Base-by-base conservation (phyloP, 176 grass and related monocot genomes). In the Aegilops longissima region DNA sequence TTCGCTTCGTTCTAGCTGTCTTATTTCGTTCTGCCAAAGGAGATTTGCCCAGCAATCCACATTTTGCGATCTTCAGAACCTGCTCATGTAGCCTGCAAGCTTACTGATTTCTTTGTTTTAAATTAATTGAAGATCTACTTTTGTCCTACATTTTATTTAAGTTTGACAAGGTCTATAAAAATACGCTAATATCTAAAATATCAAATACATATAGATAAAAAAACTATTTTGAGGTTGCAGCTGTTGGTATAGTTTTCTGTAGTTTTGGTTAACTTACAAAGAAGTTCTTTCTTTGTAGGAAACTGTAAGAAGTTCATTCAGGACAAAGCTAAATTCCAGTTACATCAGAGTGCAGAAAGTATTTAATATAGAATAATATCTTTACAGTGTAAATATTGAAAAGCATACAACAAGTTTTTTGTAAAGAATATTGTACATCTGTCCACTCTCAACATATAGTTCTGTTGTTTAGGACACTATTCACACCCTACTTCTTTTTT, bases 31-130 rank as follows among this genome's bases (percentile, higher is more conserved):
- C 82, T 88, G 93, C 93, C 88, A 92, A 92, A 92, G 90, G 88
- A 90, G 90, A 92, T 92, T 95, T 92, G 79, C 87, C 87, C 93
- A 92, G 90, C 82, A 95, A 92, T 90, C 83, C 83, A 66, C 62
- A 87, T 90, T 82, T 82, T 68, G 70, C 75, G 76, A 5, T 75
- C 12, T 42, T 59, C 2, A 3, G 54, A 59, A 7, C 54, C 17
- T 5, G 3, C 35, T 18, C 1, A 11, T 54, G 12, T 42, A 27
- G n/a, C 18, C 6, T 80, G 35, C 77, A 14, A 64, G 3, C 12
- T 39, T 79, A 24, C 12, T 36, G 9, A 8, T 24, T 59, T 2
- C 18, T 21, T 18, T 1, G 18, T 21, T 59, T 21, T 21, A 59
- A 9, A 59, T 21, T 21, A 21, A 59, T 21, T 0, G 7, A 59